Evolutionary conservation across 1,139 yeast species (phyloP).

Genomic region (Diutina scorzettiae): DNA sequence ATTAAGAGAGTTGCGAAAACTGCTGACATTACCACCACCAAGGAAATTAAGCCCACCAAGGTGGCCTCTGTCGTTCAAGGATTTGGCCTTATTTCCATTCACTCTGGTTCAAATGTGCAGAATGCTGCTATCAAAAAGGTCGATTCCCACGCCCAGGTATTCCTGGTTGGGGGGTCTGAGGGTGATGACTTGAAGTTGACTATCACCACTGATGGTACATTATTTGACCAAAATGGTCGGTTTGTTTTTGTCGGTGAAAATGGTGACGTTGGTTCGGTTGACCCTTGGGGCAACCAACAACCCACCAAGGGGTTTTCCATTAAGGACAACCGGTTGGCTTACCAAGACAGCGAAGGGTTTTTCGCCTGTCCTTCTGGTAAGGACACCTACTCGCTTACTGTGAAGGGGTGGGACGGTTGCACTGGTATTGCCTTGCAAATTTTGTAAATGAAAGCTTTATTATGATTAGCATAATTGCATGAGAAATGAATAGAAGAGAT

Average conservation of each 20-base stretch:
- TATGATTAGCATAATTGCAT: not conserved
- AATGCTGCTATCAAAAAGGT: constrained; percentile 5
- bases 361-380: not conserved
- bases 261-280: constrained; percentile 5
- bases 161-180: constrained; percentile 3
- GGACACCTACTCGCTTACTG: not conserved
- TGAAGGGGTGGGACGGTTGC: constrained; percentile 5
- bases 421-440: constrained; percentile 2
- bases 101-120: not conserved
- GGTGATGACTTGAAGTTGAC: constrained; percentile 2
- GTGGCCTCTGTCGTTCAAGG: not conserved
- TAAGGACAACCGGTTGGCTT: constrained; percentile 3
- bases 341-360: not conserved
- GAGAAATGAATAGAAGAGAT: not conserved
- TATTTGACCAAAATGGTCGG: constrained; percentile 1
- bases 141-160: constrained; percentile 1
- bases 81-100: not conserved
- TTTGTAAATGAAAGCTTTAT: not conserved
- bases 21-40: not conserved
- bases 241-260: not conserved
- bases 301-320: constrained; percentile 1
- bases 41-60: not conserved
- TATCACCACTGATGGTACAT: not conserved
- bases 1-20: not conserved
- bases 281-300: constrained; percentile 6